Evolutionary conservation across 768 basidiomycete genomes (phyloP), one percentile per base, ranked within the genome.

Genomic region (Sarcodon sp.): DNA sequence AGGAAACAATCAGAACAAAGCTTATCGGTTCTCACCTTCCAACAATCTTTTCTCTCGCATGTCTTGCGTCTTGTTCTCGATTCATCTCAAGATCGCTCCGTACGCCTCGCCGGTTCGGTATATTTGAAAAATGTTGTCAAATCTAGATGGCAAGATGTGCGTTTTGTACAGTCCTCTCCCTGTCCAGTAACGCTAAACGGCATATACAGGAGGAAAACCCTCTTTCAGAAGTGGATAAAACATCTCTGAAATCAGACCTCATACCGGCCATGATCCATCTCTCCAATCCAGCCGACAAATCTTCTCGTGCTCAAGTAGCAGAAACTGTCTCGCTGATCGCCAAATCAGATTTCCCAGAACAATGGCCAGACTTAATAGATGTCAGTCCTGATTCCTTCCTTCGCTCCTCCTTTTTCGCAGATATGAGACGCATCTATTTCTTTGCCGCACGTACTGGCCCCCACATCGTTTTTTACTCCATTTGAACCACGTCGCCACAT

Each of bases 311-410:
- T 1, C 92, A 98, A 65, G 76, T 98, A 33, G 93, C 91, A 12
- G 93, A 99, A 66, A 79, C 91, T 8, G 84, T 98, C 33, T 83
- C 92, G 7, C 75, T 93, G 55, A 85, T 98, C 59, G 93, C 96
- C 11, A 79, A 83, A 54, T 71, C 82, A 21, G 96, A 99, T 67
- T 99, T 98, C 61, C 96, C 96, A 8, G 64, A 69, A 12, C 76
- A 77, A 54, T 99, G 96, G 96, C 72, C 77, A 13, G 79, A 85
- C 66, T 75, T 98, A 51, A 81, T 96, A 56, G 85, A 91, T 68
- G 93, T 96, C 63, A 61, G 90, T 74, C 34, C 35, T 36, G 7
- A 6, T 27, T 46, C 47, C 43, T 3, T 33, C 45, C 37, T 48
- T 45, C 44, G 53, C 46, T 4, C 34, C 38, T 21, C 32, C 43